Evolutionary conservation across 2,329 filamentous ascomycete species (phyloP).

Genomic region (Nigrospora osmanthi): DNA sequence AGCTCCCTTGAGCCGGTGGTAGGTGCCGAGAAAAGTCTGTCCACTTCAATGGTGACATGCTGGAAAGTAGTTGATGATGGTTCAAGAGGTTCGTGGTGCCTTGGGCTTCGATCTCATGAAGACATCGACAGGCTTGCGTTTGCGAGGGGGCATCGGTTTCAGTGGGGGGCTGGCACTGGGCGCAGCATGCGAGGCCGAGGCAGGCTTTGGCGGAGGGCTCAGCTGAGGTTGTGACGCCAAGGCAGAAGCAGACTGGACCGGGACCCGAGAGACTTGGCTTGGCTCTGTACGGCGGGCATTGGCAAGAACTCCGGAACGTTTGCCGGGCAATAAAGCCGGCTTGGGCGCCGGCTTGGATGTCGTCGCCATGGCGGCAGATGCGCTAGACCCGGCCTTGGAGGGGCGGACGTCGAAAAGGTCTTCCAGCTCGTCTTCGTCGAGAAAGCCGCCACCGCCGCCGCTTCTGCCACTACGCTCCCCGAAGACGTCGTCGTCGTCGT

Average conservation of each 20-base stretch:
- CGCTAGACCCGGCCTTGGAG: background rate
- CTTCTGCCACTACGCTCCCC: constrained; percentile 6
- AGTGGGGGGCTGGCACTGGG: constrained; percentile 5
- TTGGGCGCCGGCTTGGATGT: background rate
- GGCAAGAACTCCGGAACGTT: background rate
- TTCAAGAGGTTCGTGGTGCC: constrained; percentile 6
- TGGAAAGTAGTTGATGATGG: no score
- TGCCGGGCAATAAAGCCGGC: background rate
- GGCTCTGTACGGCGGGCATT: background rate
- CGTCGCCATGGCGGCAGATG: background rate
- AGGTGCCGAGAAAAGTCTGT: no score
- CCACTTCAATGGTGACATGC: no score
- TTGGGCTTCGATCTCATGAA: constrained; percentile 41
- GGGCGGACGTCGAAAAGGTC: constrained; percentile 8
- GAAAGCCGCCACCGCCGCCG: constrained; percentile 4
- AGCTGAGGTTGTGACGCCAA: background rate
- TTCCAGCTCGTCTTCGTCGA: constrained; percentile 16
- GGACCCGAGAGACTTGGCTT: background rate
- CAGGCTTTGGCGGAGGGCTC: constrained; percentile 4
- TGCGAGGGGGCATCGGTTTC: constrained; percentile 16
- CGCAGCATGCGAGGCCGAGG: background rate
- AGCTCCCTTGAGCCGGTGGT: no score
- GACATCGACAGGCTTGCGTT: constrained; percentile 37
- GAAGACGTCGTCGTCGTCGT: constrained; percentile 3
- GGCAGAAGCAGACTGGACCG: background rate